Evolutionary conservation across 495 filamentous ascomycete species (phyloP).

Genomic region (Cercophora sp.): DNA sequence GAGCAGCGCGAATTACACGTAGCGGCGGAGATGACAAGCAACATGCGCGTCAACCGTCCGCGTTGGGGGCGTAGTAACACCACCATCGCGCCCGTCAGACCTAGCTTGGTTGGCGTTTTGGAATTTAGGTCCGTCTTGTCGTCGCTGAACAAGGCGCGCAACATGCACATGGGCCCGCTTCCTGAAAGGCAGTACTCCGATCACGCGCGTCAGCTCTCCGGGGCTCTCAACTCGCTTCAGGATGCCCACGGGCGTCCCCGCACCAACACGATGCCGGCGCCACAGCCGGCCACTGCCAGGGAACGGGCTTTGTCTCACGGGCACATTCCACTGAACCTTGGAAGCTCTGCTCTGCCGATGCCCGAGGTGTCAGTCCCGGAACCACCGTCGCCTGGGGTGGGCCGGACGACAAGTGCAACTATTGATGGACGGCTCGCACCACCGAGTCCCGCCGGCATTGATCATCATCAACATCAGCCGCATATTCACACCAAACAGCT

Average conservation of each 20-base stretch:
- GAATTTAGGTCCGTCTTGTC: slow-evolving; percentile 90
- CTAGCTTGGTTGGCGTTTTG: slow-evolving; percentile 87
- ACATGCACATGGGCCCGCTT: slow-evolving; percentile 63
- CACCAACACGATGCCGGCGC: slow-evolving; percentile 10
- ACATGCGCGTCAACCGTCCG: slow-evolving; percentile 84
- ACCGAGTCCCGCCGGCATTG: slow-evolving; percentile 9
- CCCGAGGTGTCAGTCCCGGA: slow-evolving; percentile 4
- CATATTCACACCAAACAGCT: background rate
- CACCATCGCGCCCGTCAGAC: slow-evolving; percentile 75
- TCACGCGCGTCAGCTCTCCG: slow-evolving; percentile 20
- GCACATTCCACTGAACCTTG: slow-evolving; percentile 23
- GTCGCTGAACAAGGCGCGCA: slow-evolving; percentile 73
- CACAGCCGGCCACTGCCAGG: slow-evolving; percentile 10
- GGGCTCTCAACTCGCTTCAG: slow-evolving; percentile 1
- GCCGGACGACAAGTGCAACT: slow-evolving; percentile 24
- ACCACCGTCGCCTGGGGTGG: background rate
- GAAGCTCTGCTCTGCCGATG: slow-evolving; percentile 3
- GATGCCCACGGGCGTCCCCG: slow-evolving; percentile 18
- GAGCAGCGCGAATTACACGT: slow-evolving; percentile 69
- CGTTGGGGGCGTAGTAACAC: slow-evolving; percentile 63
- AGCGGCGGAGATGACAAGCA: slow-evolving; percentile 79
- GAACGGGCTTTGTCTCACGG: slow-evolving; percentile 31
- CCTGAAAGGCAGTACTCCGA: slow-evolving; percentile 70
- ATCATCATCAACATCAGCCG: background rate
- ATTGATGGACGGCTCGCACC: slow-evolving; percentile 30